These are phyloP conservation scores for Macadamia integrifolia DNA, from an alignment of 164 flowering plant genomes.

Conservation along the genomic window DNA sequence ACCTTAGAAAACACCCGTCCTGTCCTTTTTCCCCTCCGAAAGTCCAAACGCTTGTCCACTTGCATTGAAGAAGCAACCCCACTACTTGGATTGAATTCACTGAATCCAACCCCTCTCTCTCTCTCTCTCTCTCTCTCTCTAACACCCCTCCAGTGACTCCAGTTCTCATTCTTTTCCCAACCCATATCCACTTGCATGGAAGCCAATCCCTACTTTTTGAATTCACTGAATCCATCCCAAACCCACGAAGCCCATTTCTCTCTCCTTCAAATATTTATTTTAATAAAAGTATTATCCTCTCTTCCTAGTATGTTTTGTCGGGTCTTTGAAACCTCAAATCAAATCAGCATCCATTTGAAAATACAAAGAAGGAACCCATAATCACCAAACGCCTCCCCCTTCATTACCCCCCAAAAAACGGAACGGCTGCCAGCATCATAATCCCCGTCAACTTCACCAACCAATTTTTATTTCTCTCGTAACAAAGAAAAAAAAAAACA, in stretches of 20 bases:
- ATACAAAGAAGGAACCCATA: no score
- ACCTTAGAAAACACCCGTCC: conserved; percentile 34
- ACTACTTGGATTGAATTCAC: conserved; percentile 29
- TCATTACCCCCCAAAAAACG: no score
- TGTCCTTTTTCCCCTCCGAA: conserved; percentile 12
- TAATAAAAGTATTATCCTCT: no score
- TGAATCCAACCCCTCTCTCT: conserved; percentile 30
- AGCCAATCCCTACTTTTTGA: no score
- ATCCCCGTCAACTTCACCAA: no score
- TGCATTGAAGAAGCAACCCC: conserved; percentile 30
- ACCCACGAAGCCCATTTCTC: not conserved
- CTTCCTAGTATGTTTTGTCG: no score
- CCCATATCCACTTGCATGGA: not conserved
- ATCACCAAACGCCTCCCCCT: not conserved
- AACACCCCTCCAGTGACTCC: conserved; percentile 6
- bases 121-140: conserved; percentile 9
- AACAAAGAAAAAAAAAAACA: no score
- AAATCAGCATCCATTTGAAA: no score
- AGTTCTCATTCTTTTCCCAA: not conserved
- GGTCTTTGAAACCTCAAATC: not conserved
- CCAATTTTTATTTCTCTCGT: no score
- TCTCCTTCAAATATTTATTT: not conserved
- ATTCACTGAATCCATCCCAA: no score
- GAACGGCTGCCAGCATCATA: no score
- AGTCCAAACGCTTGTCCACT: conserved; percentile 22